Base-by-base conservation (phyloP, 331 rosid species). In the Erythrophleum ivorense region DNA sequence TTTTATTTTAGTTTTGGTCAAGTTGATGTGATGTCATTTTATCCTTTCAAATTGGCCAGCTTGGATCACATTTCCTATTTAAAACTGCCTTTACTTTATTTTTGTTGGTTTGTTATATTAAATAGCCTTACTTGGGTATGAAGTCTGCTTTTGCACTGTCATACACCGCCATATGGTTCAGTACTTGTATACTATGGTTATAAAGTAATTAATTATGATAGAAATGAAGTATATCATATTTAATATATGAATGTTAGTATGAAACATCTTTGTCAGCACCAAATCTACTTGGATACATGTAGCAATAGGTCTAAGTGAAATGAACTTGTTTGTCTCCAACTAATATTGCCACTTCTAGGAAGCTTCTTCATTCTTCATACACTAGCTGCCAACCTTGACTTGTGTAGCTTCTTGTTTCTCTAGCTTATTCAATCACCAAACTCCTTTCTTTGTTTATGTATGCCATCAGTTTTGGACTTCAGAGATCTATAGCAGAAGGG, bases 311-410 rank as follows among this genome's bases (percentile, higher is more conserved):
- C 76, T 14, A 49, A 71, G 52, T 80, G 83, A 81, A 79, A 80
- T 71, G 70, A 80, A 80, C 53, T 49, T 76, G 63, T 34, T 24
- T 48, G 63, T 73, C 33, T 10, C 49, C 41, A 31, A 63, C 79
- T 73, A 73, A 34, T 9, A 19, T 72, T 58, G 58, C 41, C 52
- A 81, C 84, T 77, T 81, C 87, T 69, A 2, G 38, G 87, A 84
- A 84, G 43, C 48, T 87, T 81, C 90, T 69, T 48, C 80, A 38
- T 62, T n/a, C 13, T 41, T 52, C 72, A 45, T 24, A 24, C 64
- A 60, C 81, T 77, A 21, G 78, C 79, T 73, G 82, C 85, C 89
- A 77, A 55, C 80, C 73, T 84, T 81, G 81, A 83, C 85, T 76
- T 71, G 29, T 19, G 2, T 31, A 2, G 11, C 70, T 38, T 16